Conservation (phyloP, 169 alveolate species). For the Eimeria mitis region DNA sequence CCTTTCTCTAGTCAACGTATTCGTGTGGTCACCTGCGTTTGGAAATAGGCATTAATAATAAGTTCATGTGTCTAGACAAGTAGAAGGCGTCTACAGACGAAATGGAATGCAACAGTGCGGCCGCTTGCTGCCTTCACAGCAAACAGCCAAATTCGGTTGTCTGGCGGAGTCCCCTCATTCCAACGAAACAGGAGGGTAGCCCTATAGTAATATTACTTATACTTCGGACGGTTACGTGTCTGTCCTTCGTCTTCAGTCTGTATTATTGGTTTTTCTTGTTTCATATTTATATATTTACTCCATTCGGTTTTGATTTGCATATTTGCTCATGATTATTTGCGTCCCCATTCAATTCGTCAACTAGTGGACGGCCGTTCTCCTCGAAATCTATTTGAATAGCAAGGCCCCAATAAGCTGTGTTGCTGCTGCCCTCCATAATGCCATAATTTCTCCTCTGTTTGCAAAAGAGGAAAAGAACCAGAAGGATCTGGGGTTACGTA, state of each 20-base stretch:
- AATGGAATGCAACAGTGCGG: slow-evolving; percentile 72
- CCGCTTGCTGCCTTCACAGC: slow-evolving; percentile 31
- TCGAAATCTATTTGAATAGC: slow-evolving; percentile 17
- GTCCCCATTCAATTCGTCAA: slow-evolving; percentile 41
- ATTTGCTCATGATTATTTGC: neutral
- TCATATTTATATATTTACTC: neutral
- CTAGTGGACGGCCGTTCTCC: slow-evolving; percentile 44
- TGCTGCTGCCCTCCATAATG: slow-evolving; percentile 18
- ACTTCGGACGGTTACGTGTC: slow-evolving; percentile 17
- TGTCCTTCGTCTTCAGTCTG: slow-evolving; percentile 24
- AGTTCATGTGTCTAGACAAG: slow-evolving; percentile 46
- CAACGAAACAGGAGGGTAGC: slow-evolving; percentile 40
- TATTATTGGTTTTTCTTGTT: neutral
- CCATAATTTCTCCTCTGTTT: slow-evolving; percentile 5
- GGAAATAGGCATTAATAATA: slow-evolving; percentile 32
- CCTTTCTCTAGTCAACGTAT: neutral
- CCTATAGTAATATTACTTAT: slow-evolving; percentile 14
- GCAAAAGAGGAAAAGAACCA: slow-evolving; percentile 1
- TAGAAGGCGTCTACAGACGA: slow-evolving; percentile 65
- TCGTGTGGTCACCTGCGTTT: neutral
- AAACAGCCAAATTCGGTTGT: slow-evolving; percentile 37
- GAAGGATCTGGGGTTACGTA: neutral
- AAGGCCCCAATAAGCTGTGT: slow-evolving; percentile 8
- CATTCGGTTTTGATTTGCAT: neutral
- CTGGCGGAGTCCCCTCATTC: slow-evolving; percentile 36